Base-by-base conservation (phyloP, 2,329 filamentous ascomycete genomes). In the Apiospora pterosperma region DNA sequence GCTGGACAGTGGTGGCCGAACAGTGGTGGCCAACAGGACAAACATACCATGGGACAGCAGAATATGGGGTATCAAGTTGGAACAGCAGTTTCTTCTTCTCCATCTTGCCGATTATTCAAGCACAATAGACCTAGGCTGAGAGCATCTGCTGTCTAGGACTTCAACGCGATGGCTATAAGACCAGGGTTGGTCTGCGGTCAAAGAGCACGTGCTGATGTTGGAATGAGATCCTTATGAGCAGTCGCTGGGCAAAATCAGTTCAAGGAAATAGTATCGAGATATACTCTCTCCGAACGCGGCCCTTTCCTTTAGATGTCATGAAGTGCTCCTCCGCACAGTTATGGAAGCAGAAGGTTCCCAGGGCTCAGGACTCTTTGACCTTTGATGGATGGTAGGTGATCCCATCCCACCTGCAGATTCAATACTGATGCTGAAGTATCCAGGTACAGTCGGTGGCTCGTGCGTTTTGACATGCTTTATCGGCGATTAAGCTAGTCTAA, bases 51-150 rank as follows among this genome's bases (percentile, higher is more conserved):
- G 82, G 75, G 12, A 83, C 79, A 6, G 80, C 76, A 2, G 88
- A 87, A 73, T 86, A 92, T 0, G 89, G 89, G 3, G 86, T 87
- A 59, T 90, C 88, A 28, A 90, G 82, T 69, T 88, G 88, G 72
- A 89, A 88, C 21, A 89, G 78, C 10, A 86, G 80, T 72, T 84
- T 89, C 66, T 85, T 89, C 55, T 83, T 82, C 55, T 84, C 82
- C 81, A 84, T 84, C 31, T 60, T 65, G 19, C 6, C 19, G 12
- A 11, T 11, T 12, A n/a, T n/a, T 25, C 48, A 52, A 52, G 44
- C 12, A 6, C 23, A 52, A 28, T 16, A 25, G 23, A 16, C 10
- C 23, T 28, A 19, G 42, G 48, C 28, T 31, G 48, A 31, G 28
- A 52, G 42, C 42, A 25, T 28, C 23, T 16, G 23, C 19, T 28